Base-by-base conservation (phyloP, 192 early-diverging fungal species). In the Lunasporangiospora selenospora region DNA sequence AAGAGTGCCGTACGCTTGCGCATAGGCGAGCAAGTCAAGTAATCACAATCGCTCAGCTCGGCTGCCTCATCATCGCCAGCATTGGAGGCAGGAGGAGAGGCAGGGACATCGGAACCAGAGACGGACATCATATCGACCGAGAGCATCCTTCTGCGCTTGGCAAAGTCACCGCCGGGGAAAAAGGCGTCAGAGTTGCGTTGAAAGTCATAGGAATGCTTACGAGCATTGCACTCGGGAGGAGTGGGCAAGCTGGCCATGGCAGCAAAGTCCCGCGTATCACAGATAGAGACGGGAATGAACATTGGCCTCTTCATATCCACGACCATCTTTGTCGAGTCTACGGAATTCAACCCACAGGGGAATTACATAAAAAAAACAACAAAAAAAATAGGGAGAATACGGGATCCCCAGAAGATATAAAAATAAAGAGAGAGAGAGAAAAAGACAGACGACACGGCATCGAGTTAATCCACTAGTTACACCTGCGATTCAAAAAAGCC, bases 261-360 rank as follows among this genome's bases (percentile, higher is more conserved):
- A 32, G 43, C 69, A 47, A 73, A 58, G 31, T 73, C 69, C 31
- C 69, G 57, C 26, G 69, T 34, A 38, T 73, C 69, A 29, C 69
- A 73, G 49, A 73, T 73, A 4, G 69, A 73, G 42, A 73, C 69
- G 12, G 69, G 69, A 24, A 73, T 73, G 53, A 73, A 73, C 69
- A 73, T 73, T 10, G 69, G 69, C 46, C 69, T 62, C 42, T 73
- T 73, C 60, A 73, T 63, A 51, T 73, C 69, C 10, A 73, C 55
- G 13, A 73, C 46, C 47, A 73, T 63, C 18, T 63, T 51, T 24
- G 69, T 15, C 34, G 52, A 16, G 23, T 67, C 65, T 67, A 67
- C 1, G 33, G 31, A 31, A 7, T 19, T 6, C 11, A 31, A 50
- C 16, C 11, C n/a, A 15, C 16, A 8, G 16, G 43, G 38, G 53